A percentile compares a stretch with the other conserved stretches of the same genome.
phyloP scores from a whole-genome alignment of 2,329 filamentous ascomycete genomes.

The Monilinia aucupariae region DNA sequence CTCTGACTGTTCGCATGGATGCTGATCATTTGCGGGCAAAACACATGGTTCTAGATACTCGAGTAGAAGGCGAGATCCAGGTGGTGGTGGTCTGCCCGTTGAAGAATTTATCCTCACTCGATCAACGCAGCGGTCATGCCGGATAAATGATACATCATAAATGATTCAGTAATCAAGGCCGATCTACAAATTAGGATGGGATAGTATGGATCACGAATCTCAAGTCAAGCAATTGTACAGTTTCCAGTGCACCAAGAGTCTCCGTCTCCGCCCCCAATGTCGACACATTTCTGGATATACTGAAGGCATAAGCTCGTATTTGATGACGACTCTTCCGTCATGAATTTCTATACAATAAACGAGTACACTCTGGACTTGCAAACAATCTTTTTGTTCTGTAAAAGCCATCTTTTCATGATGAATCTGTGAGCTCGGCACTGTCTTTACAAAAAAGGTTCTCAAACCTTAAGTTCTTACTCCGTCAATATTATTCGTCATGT shows the following conservation, averaged over 20 bases:
- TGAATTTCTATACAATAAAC: neutral
- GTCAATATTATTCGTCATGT: neutral
- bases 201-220: neutral
- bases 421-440: neutral
- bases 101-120: neutral
- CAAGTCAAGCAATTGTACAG: neutral
- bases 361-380: neutral
- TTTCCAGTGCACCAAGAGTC: neutral
- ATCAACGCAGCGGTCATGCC: neutral
- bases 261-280: neutral
- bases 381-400: neutral
- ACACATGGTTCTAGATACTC: neutral
- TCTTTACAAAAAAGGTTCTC: neutral
- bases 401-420: neutral
- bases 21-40: neutral
- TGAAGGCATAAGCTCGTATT: neutral
- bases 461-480: too few relatives aligned
- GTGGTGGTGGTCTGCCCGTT: neutral
- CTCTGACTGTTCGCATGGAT: neutral
- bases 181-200: neutral
- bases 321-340: neutral
- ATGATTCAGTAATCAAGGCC: neutral
- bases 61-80: neutral
- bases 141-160: neutral
- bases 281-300: neutral